phyloP scores from a whole-genome alignment of 768 basidiomycete genomes.

The Phanerochaete carnosa region DNA sequence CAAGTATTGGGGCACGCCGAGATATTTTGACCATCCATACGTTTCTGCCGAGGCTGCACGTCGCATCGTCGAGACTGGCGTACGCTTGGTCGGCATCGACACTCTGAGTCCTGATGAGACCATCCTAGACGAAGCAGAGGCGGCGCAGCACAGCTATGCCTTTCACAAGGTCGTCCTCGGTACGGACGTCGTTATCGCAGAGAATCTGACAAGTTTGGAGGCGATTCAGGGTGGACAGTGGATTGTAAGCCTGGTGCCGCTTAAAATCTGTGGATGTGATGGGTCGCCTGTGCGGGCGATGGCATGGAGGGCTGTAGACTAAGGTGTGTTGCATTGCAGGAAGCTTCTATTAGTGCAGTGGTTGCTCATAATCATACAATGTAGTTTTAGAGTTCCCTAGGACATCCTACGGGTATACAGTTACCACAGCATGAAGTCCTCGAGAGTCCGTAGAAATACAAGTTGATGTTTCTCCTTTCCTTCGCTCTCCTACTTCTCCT shows the following conservation, averaged over 20 bases:
- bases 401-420: background rate
- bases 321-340: background rate
- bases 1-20: constrained; percentile 40
- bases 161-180: constrained; percentile 60
- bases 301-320: constrained; percentile 32
- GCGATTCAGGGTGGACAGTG: constrained; percentile 33
- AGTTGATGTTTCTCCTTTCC: background rate
- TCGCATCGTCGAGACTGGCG: constrained; percentile 45
- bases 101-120: constrained; percentile 59
- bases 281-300: constrained; percentile 69
- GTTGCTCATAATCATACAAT: background rate
- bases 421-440: too few relatives aligned
- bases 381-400: too few relatives aligned
- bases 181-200: constrained; percentile 58
- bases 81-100: constrained; percentile 60
- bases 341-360: background rate
- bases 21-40: constrained; percentile 63
- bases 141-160: constrained; percentile 17
- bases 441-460: background rate
- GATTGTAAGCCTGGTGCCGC: constrained; percentile 53
- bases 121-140: constrained; percentile 11
- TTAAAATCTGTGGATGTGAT: constrained; percentile 55
- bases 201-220: constrained; percentile 63
- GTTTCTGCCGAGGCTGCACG: constrained; percentile 51
- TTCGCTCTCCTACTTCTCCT: background rate